Evolutionary conservation across 2,329 filamentous ascomycete genomes (phyloP).

Genomic region (Clonostachys rhizophaga): DNA sequence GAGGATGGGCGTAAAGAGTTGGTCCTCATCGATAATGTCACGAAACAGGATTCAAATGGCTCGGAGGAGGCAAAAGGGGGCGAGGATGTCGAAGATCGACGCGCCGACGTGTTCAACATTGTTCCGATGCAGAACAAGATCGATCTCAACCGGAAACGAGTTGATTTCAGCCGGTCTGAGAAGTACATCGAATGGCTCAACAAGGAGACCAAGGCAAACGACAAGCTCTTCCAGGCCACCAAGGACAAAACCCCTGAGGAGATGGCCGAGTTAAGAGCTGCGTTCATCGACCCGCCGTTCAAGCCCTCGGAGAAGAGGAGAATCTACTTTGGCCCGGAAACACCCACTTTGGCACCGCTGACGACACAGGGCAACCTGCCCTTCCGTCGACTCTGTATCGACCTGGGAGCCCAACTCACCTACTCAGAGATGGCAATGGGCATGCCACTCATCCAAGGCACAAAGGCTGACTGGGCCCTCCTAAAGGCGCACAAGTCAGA

Average conservation of each 20-base stretch:
- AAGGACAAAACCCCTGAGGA: conserved; percentile 34
- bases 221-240: conserved; percentile 32
- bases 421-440: conserved; percentile 99
- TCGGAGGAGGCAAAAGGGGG: conserved; percentile 18
- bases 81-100: conserved; percentile 43
- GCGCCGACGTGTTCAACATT: conserved; percentile 69
- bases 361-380: conserved; percentile 97
- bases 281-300: conserved; percentile 81
- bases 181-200: conserved; percentile 75
- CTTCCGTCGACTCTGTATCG: conserved; percentile 84
- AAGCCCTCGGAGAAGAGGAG: conserved; percentile 89
- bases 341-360: conserved; percentile 86
- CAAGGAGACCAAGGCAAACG: conserved; percentile 42
- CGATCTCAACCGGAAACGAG: conserved; percentile 67
- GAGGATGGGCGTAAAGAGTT: conserved; percentile 82
- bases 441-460: conserved; percentile 81
- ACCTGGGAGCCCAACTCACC: conserved; percentile 85
- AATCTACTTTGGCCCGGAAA: conserved; percentile 91
- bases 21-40: conserved; percentile 51
- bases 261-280: conserved; percentile 70
- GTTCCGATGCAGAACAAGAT: conserved; percentile 68
- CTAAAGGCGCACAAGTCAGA: conserved; percentile 91
- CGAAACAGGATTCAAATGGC: conserved; percentile 1
- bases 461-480: conserved; percentile 90
- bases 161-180: conserved; percentile 68